These are phyloP conservation scores for Pseudocercospora ulei DNA, from an alignment of 2,329 filamentous ascomycete genomes.

Conservation along the genomic window DNA sequence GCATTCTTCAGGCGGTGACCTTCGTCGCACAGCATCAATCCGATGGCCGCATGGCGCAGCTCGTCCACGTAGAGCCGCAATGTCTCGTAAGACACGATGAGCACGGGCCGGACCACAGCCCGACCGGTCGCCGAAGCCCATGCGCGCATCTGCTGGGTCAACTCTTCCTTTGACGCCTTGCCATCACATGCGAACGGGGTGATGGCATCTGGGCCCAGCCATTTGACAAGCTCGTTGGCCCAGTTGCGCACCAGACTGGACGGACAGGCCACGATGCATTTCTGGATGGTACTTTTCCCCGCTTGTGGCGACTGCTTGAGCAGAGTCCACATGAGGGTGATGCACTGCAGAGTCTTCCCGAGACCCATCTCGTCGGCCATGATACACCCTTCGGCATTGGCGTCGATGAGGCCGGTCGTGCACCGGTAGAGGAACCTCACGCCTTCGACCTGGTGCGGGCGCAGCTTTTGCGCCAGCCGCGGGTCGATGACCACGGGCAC, in stretches of 20 bases:
- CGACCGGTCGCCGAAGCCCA: constrained; percentile 92
- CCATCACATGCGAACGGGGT: constrained; percentile 93
- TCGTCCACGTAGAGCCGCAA: constrained; percentile 83
- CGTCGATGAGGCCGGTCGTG: constrained; percentile 89
- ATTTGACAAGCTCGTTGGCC: constrained; percentile 94
- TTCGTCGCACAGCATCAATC: constrained; percentile 88
- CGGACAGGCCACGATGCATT: constrained; percentile 92
- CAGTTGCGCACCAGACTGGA: constrained; percentile 95
- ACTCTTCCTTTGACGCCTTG: constrained; percentile 87
- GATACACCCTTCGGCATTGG: constrained; percentile 91
- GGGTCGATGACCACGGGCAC: constrained; percentile 98
- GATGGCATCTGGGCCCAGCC: constrained; percentile 85
- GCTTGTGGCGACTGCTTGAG: constrained; percentile 91
- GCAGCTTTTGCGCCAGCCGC: constrained; percentile 72
- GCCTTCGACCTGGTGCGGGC: constrained; percentile 94
- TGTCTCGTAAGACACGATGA: constrained; percentile 97
- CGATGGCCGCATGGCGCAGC: constrained; percentile 80
- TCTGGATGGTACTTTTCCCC: constrained; percentile 88
- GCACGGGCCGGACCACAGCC: constrained; percentile 76
- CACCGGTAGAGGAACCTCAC: constrained; percentile 96
- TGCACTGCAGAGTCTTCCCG: constrained; percentile 95
- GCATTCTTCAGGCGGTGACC: constrained; percentile 94
- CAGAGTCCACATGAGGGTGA: constrained; percentile 90
- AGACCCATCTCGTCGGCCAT: constrained; percentile 99
- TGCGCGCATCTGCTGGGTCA: constrained; percentile 80